Evolutionary conservation across 73 alveolate species (phyloP), one percentile per base, ranked within the genome.

Genomic region (Halteria grandinella): DNA sequence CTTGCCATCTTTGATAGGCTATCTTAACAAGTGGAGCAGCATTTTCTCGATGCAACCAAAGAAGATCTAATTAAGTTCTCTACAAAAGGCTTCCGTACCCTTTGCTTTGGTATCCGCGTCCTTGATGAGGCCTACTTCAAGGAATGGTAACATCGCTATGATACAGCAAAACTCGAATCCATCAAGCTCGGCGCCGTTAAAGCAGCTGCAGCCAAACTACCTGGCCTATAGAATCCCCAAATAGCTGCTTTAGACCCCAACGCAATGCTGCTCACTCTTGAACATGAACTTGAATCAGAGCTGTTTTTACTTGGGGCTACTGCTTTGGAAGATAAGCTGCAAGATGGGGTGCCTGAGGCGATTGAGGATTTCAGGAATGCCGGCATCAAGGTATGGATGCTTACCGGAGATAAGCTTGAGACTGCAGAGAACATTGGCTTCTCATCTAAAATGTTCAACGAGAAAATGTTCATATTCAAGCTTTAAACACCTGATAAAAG

Each of bases 261-360:
- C 27, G 41, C 37, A 39, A 36, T 76, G 7, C 0, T 2, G 4
- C 54, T 45, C 8, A 54, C 45, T 31, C 86, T 75, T 50, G 79
- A 63, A 36, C 32, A 70, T 51, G 86, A 71, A 51, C 57, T 95
- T 1, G 99, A 95, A 82, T 69, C 83, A n/a, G 86, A 91, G 28
- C 55, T 89, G 57, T 83, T 53, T 59, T 72, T 95, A 51, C 86
- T 95, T 43, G 99, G 99, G 0, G 95, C 93, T 0, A 83, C 99
- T 39, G 99, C 99, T 27, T 87, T 96, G 39, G 99, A 96, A 75
- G 99, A 96, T 83, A 93, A 93, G 76, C 87, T 96, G 51, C 91
- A 94, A 82, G 97, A 96, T n/a, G 89, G 88, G 37, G 99, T 96
- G 14, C 97, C 95, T 57, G 95, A 91, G 79, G 93, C 96, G 29